phyloP scores from a whole-genome alignment of 2,329 filamentous ascomycete genomes.

The Hypomyces rosellus region DNA sequence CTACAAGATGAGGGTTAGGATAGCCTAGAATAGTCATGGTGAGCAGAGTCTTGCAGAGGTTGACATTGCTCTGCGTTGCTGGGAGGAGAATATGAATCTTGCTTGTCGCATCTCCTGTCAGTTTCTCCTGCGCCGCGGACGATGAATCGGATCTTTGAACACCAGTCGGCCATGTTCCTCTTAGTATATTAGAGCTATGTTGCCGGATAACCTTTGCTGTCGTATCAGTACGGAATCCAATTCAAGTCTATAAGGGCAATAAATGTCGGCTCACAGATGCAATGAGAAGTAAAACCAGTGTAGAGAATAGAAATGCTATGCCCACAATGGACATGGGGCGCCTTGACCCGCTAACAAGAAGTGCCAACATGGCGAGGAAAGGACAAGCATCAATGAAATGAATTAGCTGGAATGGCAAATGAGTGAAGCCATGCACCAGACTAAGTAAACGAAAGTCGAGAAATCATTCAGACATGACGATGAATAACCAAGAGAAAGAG shows the following conservation, averaged over 20 bases:
- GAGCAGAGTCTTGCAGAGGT: conserved; percentile 27
- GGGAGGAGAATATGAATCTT: conserved; percentile 23
- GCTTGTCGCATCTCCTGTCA: not conserved
- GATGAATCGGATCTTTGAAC: not conserved
- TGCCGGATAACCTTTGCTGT: not conserved
- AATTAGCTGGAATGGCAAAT: not conserved
- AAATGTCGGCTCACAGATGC: conserved; percentile 5
- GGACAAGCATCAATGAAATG: not conserved
- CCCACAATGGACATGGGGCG: conserved; percentile 1
- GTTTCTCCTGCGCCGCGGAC: not conserved
- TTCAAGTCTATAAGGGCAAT: no score
- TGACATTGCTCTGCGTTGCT: conserved; percentile 18
- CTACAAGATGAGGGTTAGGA: conserved; percentile 22
- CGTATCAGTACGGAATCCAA: not conserved
- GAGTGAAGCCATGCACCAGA: not conserved
- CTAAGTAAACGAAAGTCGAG: not conserved
- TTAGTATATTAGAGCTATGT: not conserved
- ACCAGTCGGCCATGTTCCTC: not conserved
- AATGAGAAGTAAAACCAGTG: conserved; percentile 7
- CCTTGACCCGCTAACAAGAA: not conserved
- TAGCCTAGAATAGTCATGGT: conserved; percentile 23
- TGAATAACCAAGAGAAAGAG: not conserved
- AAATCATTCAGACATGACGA: not conserved
- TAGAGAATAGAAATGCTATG: conserved; percentile 11
- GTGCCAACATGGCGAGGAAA: not conserved